Percentiles rank a stretch among this genome's conserved stretches.
These are phyloP conservation scores for Houttuynia cordata DNA, from an alignment of 164 flowering plant genomes.

Conservation along the genomic window DNA sequence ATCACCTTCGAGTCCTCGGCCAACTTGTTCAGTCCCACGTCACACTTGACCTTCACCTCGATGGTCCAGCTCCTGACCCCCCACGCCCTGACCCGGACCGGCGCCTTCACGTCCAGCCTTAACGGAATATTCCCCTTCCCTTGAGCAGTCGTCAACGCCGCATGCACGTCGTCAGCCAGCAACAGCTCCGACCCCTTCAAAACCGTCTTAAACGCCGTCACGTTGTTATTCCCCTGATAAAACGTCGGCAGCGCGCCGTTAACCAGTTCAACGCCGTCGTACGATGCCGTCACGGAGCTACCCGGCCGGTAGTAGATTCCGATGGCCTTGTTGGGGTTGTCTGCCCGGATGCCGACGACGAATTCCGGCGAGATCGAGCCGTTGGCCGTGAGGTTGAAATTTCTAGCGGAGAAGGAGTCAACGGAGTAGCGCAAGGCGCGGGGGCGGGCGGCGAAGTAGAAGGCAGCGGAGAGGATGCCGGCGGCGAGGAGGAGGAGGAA, in stretches of 20 bases:
- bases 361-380: constrained; percentile 47
- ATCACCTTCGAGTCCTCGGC: constrained; percentile 36
- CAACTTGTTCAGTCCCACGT: constrained; percentile 44
- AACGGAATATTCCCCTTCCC: constrained; percentile 38
- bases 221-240: constrained; percentile 57
- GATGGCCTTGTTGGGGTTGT: constrained; percentile 62
- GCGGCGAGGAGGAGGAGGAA: constrained; percentile 17
- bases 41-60: constrained; percentile 52
- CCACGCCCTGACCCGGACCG: constrained; percentile 62
- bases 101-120: constrained; percentile 32
- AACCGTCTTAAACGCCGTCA: constrained; percentile 43
- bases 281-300: constrained; percentile 36
- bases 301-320: constrained; percentile 47
- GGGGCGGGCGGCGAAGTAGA: constrained; percentile 62
- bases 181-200: constrained; percentile 32
- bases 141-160: constrained; percentile 17
- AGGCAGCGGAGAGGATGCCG: constrained; percentile 41
- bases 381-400: constrained; percentile 40
- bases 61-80: constrained; percentile 64
- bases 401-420: constrained; percentile 29
- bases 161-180: constrained; percentile 15
- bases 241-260: constrained; percentile 53
- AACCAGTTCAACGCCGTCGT: constrained; percentile 25
- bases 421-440: constrained; percentile 48
- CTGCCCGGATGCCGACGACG: constrained; percentile 42